Conservation (phyloP, 805 yeast genomes). For the Monosporozyma aquatica region DNA sequence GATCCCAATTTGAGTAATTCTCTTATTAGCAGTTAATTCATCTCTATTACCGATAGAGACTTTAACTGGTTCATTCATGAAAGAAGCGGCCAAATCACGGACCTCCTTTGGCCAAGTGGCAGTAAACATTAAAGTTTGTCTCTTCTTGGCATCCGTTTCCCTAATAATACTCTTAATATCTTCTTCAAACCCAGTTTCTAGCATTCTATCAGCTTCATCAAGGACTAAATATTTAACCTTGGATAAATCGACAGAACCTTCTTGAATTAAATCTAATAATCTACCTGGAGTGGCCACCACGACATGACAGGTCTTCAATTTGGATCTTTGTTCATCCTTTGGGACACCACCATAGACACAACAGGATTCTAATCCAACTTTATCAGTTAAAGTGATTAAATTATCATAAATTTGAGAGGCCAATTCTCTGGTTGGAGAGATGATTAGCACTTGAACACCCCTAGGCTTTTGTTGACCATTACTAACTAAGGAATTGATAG, state of each 20-base stretch:
- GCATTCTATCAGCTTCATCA: conserved; percentile 98
- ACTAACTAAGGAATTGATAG: conserved; percentile 57
- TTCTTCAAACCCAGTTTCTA: conserved; percentile 96
- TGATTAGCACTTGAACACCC: conserved; percentile 67
- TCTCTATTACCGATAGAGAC: conserved; percentile 91
- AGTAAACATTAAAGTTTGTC: conserved; percentile 97
- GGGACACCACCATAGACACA: conserved; percentile 97
- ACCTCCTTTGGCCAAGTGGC: conserved; percentile 99
- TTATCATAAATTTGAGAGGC: conserved; percentile 92
- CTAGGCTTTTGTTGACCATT: conserved; percentile 20
- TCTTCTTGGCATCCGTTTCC: conserved; percentile 38
- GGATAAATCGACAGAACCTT: conserved; percentile 67
- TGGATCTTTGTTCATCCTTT: conserved; percentile 78
- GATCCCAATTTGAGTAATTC: conserved; percentile 89
- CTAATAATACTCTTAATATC: conserved; percentile 82
- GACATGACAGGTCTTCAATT: conserved; percentile 57
- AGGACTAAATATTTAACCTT: conserved; percentile 70
- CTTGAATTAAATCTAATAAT: conserved; percentile 79
- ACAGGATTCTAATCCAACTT: conserved; percentile 57
- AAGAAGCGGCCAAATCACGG: conserved; percentile 78
- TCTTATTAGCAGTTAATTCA: conserved; percentile 87
- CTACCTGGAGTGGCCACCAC: conserved; percentile 99
- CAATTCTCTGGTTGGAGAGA: conserved; percentile 95
- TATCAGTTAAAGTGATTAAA: conserved; percentile 51
- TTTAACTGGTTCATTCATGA: conserved; percentile 79